Evolutionary conservation across 108 stramenopile species (phyloP), one percentile per base, ranked within the genome.

Genomic region (Cyclostephanos invisitatus): DNA sequence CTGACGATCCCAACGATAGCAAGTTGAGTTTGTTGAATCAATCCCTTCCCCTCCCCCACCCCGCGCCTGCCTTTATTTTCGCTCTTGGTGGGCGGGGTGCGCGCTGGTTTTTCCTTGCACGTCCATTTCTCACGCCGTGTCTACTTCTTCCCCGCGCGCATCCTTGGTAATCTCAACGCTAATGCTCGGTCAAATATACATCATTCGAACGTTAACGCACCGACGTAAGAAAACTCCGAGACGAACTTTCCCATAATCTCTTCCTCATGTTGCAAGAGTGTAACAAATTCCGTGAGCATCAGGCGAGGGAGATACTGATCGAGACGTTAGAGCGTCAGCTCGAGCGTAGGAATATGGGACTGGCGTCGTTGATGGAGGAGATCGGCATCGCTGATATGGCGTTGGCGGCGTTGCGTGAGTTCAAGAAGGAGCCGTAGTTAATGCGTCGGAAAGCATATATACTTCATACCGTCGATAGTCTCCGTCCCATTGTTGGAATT

Each of bases 261-360:
- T 91, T 91, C 74, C 81, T 92, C 8, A 92, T 95, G 89, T 61
- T 95, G 28, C 88, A 95, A 75, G 91, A 92, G 83, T 88, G 90
- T 58, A 95, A 95, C 72, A 95, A 94, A 76, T 92, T 95, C 72
- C 78, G 93, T 7, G 93, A 95, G 68, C 93, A 95, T 81, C 93
- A 95, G 78, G 85, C 89, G 0, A 79, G 91, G 11, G 93, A 95
- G 60, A 42, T 89, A 42, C 49, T 95, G 62, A 95, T 95, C 60
- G 78, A 77, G 49, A 67, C 90, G 11, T 56, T 95, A 44, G 89
- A 95, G 66, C 70, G 79, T 42, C 91, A 95, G 68, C 55, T 92
- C 53, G 73, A 73, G 56, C 75, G 78, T 67, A 78, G 91, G 27
- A 54, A 74, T 49, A 32, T 60, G 64, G 74, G 84, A 24, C 40